phyloP scores from a whole-genome alignment of 1,284 basidiomycete genomes.

The Sporisorium iseilematis-ciliati region DNA sequence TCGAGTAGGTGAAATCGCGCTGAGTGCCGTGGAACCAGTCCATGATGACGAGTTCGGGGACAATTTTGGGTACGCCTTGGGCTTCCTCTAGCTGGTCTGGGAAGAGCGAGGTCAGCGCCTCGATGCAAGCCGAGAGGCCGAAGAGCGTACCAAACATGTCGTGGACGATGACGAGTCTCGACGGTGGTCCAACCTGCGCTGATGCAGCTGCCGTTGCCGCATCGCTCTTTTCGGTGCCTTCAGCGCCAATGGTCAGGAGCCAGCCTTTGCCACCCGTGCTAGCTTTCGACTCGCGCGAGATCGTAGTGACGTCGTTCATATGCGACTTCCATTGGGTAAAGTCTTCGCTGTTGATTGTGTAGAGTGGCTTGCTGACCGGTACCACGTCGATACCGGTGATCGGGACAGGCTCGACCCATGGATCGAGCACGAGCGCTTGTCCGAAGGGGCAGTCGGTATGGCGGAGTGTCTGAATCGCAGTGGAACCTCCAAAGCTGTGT shows the following conservation, averaged over 20 bases:
- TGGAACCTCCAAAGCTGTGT: constrained; percentile 61
- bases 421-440: constrained; percentile 52
- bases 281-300: constrained; percentile 35
- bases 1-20: constrained; percentile 58
- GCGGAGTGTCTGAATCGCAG: constrained; percentile 41
- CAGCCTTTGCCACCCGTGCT: constrained; percentile 45
- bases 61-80: constrained; percentile 38
- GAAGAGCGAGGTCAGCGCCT: constrained; percentile 47
- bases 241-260: constrained; percentile 54
- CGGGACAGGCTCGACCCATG: constrained; percentile 55
- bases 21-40: constrained; percentile 65
- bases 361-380: constrained; percentile 54
- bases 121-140: constrained; percentile 45
- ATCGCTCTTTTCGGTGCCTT: constrained; percentile 37
- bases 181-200: constrained; percentile 16
- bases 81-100: constrained; percentile 37
- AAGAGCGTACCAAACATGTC: constrained; percentile 66
- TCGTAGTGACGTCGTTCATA: constrained; percentile 47
- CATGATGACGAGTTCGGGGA: constrained; percentile 59
- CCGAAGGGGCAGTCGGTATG: constrained; percentile 42
- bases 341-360: constrained; percentile 62
- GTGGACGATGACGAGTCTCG: constrained; percentile 56
- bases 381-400: constrained; percentile 26
- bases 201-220: constrained; percentile 3
- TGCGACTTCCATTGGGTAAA: constrained; percentile 61